phyloP scores from a whole-genome alignment of 495 filamentous ascomycete species.

The Podospora pseudoanserina region DNA sequence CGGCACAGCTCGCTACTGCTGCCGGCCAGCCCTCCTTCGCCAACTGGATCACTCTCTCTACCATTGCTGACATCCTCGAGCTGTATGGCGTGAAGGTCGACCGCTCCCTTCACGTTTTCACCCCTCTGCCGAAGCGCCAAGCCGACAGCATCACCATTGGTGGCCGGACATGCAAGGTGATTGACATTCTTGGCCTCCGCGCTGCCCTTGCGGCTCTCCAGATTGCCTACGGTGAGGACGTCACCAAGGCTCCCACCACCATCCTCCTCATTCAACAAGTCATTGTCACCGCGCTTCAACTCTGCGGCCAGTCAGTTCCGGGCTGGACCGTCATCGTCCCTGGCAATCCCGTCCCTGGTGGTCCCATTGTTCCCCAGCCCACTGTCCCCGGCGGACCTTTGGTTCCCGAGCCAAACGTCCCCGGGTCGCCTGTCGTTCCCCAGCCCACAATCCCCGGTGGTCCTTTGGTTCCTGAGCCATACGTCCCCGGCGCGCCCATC shows the following conservation, averaged over 20 bases:
- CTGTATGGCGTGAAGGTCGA: constrained; percentile 20
- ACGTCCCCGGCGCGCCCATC: constrained; percentile 28
- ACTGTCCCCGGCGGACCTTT: constrained; percentile 30
- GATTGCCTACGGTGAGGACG: constrained; percentile 19
- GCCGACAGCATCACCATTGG: constrained; percentile 25
- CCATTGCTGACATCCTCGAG: constrained; percentile 32
- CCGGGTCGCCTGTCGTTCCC: constrained; percentile 14
- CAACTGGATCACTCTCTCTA: constrained; percentile 25
- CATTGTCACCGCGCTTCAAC: constrained; percentile 25
- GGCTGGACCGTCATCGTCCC: constrained; percentile 29
- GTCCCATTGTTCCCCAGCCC: constrained; percentile 30
- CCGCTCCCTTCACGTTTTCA: constrained; percentile 16
- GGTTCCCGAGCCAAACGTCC: constrained; percentile 15
- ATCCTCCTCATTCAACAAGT: constrained; percentile 26
- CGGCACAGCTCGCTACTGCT: constrained; percentile 1
- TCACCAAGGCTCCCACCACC: constrained; percentile 18
- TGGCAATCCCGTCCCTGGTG: constrained; percentile 31
- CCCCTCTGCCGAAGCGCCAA: constrained; percentile 27
- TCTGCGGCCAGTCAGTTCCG: constrained; percentile 21
- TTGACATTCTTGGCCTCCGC: constrained; percentile 22
- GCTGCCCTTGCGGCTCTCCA: constrained; percentile 21
- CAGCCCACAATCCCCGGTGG: constrained; percentile 19
- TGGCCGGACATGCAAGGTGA: constrained; percentile 17
- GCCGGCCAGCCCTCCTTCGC: constrained; percentile 23
- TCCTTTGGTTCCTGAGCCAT: constrained; percentile 26